Percentiles rank a stretch among this genome's conserved stretches.
phyloP scores from a whole-genome alignment of 192 early-diverging fungal species.

The Backusella luteola region DNA sequence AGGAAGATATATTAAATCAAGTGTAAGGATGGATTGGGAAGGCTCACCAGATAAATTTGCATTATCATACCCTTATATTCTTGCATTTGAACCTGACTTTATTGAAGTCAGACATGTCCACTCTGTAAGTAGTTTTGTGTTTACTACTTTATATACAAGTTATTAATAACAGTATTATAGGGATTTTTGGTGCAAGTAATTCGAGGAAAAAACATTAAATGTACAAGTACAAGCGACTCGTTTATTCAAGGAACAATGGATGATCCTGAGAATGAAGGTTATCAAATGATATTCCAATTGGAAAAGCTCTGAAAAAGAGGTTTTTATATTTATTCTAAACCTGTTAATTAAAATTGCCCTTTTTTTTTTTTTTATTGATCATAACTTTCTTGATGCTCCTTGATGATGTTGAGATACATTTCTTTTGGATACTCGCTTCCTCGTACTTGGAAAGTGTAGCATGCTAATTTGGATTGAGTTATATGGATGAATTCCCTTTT shows the following conservation, averaged over 20 bases:
- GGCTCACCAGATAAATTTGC: slow-evolving; percentile 85
- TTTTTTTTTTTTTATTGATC: background rate
- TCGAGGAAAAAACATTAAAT: slow-evolving; percentile 57
- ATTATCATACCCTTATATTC: slow-evolving; percentile 76
- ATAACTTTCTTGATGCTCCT: slow-evolving; percentile 12
- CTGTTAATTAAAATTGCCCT: background rate
- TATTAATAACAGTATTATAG: slow-evolving; percentile 21
- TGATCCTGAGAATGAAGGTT: slow-evolving; percentile 32
- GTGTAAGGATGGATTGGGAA: slow-evolving; percentile 84
- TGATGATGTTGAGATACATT: slow-evolving; percentile 15
- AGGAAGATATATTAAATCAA: slow-evolving; percentile 69
- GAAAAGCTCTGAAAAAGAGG: background rate
- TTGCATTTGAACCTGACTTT: slow-evolving; percentile 89
- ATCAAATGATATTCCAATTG: slow-evolving; percentile 34
- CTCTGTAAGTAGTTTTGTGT: slow-evolving; percentile 56
- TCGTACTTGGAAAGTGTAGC: slow-evolving; percentile 21
- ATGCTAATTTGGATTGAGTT: background rate
- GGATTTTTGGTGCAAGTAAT: slow-evolving; percentile 54
- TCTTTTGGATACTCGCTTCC: slow-evolving; percentile 26
- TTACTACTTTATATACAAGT: slow-evolving; percentile 10
- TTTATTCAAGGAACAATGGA: slow-evolving; percentile 54
- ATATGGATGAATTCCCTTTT: background rate
- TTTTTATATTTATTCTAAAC: background rate
- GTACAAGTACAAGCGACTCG: slow-evolving; percentile 47
- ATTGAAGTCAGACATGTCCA: slow-evolving; percentile 87